A percentile compares a stretch with the other conserved stretches of the same genome.
phyloP scores from a whole-genome alignment of 1,284 basidiomycete species.

The Malassezia sp. region DNA sequence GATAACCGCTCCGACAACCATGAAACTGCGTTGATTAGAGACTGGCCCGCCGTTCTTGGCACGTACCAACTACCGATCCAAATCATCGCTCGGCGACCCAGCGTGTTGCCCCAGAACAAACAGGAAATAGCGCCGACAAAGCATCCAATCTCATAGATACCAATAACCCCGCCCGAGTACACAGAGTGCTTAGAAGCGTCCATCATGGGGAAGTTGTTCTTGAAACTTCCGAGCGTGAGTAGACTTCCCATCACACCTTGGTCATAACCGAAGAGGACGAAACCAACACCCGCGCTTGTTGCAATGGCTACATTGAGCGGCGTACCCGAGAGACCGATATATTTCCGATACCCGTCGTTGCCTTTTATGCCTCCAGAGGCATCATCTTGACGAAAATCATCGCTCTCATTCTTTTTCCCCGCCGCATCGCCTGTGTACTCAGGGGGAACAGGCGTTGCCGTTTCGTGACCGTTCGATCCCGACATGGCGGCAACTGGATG shows the following conservation, averaged over 20 bases:
- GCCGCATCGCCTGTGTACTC: too few relatives aligned
- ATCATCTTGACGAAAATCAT: too few relatives aligned
- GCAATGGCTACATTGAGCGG: slow-evolving; percentile 34
- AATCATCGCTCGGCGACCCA: slow-evolving; percentile 38
- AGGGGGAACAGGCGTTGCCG: too few relatives aligned
- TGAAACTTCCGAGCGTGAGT: slow-evolving; percentile 34
- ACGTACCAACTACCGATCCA: slow-evolving; percentile 29
- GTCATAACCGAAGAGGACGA: slow-evolving; percentile 42
- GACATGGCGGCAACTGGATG: too few relatives aligned
- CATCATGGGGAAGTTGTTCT: slow-evolving; percentile 29
- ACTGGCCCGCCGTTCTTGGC: neutral
- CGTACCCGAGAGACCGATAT: slow-evolving; percentile 17
- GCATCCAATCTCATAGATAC: slow-evolving; percentile 42
- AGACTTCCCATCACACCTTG: slow-evolving; percentile 44
- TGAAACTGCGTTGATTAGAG: slow-evolving; percentile 19
- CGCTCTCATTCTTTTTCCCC: too few relatives aligned
- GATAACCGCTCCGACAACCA: slow-evolving; percentile 32
- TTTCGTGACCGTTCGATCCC: too few relatives aligned
- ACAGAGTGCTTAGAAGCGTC: slow-evolving; percentile 17
- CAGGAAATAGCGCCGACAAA: slow-evolving; percentile 39
- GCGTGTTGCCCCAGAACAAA: slow-evolving; percentile 33
- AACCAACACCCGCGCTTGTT: slow-evolving; percentile 38
- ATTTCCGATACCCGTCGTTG: neutral
- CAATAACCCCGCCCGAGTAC: slow-evolving; percentile 36
- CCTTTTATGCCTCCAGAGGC: too few relatives aligned